Evolutionary conservation across 1,284 basidiomycete species (phyloP).

Genomic region (Abortiporus biennis): DNA sequence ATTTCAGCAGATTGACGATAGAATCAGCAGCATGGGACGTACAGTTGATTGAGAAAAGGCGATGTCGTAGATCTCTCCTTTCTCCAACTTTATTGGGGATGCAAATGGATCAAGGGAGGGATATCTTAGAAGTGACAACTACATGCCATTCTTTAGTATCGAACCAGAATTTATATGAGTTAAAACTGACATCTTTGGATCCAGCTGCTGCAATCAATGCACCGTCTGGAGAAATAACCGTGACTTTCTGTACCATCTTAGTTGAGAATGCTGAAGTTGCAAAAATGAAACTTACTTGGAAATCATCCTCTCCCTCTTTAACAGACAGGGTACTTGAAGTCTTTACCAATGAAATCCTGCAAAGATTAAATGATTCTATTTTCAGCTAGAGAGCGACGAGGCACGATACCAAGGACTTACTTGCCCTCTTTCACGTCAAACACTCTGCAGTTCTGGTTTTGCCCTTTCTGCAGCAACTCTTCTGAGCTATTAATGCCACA

Average conservation of each 20-base stretch:
- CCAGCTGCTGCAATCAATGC: conserved; percentile 58
- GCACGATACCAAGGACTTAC: conserved; percentile 34
- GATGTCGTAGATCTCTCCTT: conserved; percentile 73
- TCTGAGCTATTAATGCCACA: conserved; percentile 83
- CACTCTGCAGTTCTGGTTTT: conserved; percentile 80
- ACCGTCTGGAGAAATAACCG: conserved; percentile 63
- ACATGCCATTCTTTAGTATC: conserved; percentile 8
- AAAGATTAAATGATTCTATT: conserved; percentile 4
- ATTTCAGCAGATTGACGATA: background rate
- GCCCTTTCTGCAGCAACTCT: conserved; percentile 51
- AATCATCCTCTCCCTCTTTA: conserved; percentile 60
- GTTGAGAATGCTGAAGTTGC: background rate
- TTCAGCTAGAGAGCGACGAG: conserved; percentile 8
- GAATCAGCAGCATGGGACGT: conserved; percentile 14
- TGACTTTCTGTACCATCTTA: conserved; percentile 59
- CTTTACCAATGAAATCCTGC: conserved; percentile 49
- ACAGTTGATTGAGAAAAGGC: conserved; percentile 55
- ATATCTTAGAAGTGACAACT: conserved; percentile 68
- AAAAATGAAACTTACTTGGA: conserved; percentile 56
- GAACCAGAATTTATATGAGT: background rate
- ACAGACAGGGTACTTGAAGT: conserved; percentile 59
- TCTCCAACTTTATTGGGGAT: conserved; percentile 39
- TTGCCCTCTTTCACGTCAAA: conserved; percentile 57
- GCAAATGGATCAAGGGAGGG: conserved; percentile 53
- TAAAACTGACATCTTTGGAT: conserved; percentile 49